phyloP scores from a whole-genome alignment of 495 filamentous ascomycete species.

The Penicillium antarcticum region DNA sequence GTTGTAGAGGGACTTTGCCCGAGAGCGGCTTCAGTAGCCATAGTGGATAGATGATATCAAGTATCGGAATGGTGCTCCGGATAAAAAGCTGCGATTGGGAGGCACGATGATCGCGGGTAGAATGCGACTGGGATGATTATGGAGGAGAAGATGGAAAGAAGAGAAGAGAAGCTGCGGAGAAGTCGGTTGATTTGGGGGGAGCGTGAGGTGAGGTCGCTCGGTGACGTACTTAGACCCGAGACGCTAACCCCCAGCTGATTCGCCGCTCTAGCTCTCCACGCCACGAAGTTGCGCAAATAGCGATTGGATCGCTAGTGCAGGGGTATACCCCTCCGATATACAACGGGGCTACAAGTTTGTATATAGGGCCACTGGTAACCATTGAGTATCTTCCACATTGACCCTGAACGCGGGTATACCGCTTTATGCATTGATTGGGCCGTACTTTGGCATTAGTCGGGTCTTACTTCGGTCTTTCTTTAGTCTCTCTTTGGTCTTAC shows the following conservation, averaged over 20 bases:
- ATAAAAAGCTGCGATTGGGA: background rate
- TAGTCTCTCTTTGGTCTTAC: too few relatives aligned
- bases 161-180: background rate
- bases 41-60: slow-evolving; percentile 28
- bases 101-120: slow-evolving; percentile 9
- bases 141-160: slow-evolving; percentile 2
- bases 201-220: slow-evolving; percentile 34
- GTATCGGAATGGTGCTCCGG: slow-evolving; percentile 3
- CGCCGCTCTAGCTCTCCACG: slow-evolving; percentile 8
- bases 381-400: too few relatives aligned
- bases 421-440: too few relatives aligned
- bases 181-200: slow-evolving; percentile 13
- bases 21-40: slow-evolving; percentile 23
- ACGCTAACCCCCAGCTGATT: slow-evolving; percentile 25
- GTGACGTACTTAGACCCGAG: slow-evolving; percentile 38
- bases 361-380: too few relatives aligned
- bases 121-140: slow-evolving; percentile 13
- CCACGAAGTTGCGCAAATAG: too few relatives aligned
- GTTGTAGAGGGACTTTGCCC: slow-evolving; percentile 8
- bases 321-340: too few relatives aligned
- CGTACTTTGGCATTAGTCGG: too few relatives aligned
- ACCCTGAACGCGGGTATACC: too few relatives aligned
- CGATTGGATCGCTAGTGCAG: too few relatives aligned
- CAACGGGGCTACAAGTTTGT: too few relatives aligned
- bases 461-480: too few relatives aligned